Percentiles rank a stretch among this genome's conserved stretches.
Evolutionary conservation across 2,329 filamentous ascomycete genomes (phyloP).

Genomic region (Lachnellula willkommii): DNA sequence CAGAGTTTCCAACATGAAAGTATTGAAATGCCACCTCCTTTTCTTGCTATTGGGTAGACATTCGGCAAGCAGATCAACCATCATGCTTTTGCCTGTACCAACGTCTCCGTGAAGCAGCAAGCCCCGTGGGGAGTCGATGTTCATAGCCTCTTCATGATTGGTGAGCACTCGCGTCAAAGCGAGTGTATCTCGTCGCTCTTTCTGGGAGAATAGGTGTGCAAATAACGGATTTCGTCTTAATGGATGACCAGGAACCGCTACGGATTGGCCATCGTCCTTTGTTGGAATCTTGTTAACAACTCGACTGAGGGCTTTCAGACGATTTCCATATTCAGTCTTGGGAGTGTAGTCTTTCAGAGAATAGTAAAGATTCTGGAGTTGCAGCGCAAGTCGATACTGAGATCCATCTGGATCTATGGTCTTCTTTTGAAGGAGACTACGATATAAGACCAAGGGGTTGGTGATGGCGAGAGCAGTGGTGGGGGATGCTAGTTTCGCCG

Average conservation of each 20-base stretch:
- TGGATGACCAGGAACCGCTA: conserved; percentile 50
- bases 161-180: conserved; percentile 66
- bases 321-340: conserved; percentile 60
- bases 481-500: conserved; percentile 29
- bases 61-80: conserved; percentile 76
- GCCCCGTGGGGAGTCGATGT: conserved; percentile 66
- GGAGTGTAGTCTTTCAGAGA: conserved; percentile 75
- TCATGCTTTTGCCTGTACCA: conserved; percentile 78
- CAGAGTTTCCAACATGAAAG: conserved; percentile 75
- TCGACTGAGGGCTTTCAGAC: conserved; percentile 55
- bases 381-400: conserved; percentile 67
- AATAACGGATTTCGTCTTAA: conserved; percentile 56
- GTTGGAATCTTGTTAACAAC: conserved; percentile 32
- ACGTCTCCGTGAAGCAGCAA: conserved; percentile 77
- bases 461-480: conserved; percentile 51
- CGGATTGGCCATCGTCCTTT: conserved; percentile 32
- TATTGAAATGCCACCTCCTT: conserved; percentile 76
- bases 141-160: conserved; percentile 64
- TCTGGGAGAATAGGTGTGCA: conserved; percentile 51
- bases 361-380: conserved; percentile 71
- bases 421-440: conserved; percentile 55
- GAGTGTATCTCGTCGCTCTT: conserved; percentile 51
- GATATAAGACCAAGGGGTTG: conserved; percentile 73
- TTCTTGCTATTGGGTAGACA: conserved; percentile 70
- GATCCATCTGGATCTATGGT: conserved; percentile 63